phyloP scores from a whole-genome alignment of 116 monocot genomes.

The Zostera marina region DNA sequence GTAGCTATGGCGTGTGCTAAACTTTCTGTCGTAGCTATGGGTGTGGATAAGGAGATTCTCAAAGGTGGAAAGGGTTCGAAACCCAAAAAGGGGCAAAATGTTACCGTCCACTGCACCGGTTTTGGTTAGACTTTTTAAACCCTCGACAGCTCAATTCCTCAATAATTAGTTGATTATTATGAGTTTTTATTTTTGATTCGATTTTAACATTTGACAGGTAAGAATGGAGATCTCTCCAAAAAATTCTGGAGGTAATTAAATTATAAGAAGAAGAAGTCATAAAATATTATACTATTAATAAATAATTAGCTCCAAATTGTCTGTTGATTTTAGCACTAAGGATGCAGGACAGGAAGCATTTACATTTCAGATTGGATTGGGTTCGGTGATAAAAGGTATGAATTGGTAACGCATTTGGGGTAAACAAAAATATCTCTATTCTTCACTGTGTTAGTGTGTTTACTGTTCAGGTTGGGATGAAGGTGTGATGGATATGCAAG shows the following conservation, averaged over 20 bases:
- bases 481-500: slow-evolving; percentile 80
- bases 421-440: not conserved
- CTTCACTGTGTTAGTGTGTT: not conserved
- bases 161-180: not conserved
- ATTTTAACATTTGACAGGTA: slow-evolving; percentile 28
- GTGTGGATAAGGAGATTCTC: slow-evolving; percentile 49
- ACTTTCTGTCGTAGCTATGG: slow-evolving; percentile 21
- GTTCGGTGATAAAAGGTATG: slow-evolving; percentile 81
- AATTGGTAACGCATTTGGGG: too few relatives aligned
- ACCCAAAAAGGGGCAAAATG: slow-evolving; percentile 44
- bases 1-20: slow-evolving; percentile 4
- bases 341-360: slow-evolving; percentile 90
- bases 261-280: not conserved
- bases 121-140: slow-evolving; percentile 23
- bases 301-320: not conserved
- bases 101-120: slow-evolving; percentile 78
- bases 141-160: not conserved
- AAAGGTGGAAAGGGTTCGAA: slow-evolving; percentile 38
- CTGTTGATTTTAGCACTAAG: slow-evolving; percentile 51
- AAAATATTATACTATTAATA: too few relatives aligned
- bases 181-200: not conserved
- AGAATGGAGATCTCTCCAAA: slow-evolving; percentile 64
- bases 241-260: slow-evolving; percentile 85
- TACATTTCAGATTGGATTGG: slow-evolving; percentile 69
- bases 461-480: slow-evolving; percentile 96